Base-by-base conservation (phyloP, 371 early-diverging fungal species). In the Mucor saturninus region DNA sequence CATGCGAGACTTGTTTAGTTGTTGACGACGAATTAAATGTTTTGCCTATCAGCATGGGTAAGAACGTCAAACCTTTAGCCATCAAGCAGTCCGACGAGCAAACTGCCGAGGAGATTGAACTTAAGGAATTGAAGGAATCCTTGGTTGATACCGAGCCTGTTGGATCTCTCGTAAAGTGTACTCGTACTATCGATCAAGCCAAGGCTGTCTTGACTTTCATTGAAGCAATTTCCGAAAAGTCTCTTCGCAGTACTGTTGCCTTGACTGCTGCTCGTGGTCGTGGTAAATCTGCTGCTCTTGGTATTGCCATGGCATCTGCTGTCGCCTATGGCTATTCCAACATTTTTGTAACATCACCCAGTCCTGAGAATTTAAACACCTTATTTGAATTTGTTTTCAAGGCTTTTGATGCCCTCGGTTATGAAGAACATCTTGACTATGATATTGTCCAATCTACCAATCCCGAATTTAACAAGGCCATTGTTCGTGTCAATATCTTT, bases 231-330 rank as follows among this genome's bases (percentile, higher is more conserved):
- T 89, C 95, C 0, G 97, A 96, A 69, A 97, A 98, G 73, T 91
- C 92, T 2, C 83, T 97, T 43, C 90, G 94, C 46, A 89, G 91
- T 42, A 97, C 97, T 1, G 95, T 97, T 31, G 85, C 95, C 0
- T 83, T 99, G 71, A 99, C 98, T 4, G 99, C 99, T 29, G 88
- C 93, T 35, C 94, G 99, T 86, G 99, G 99, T 73, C 91, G 99
- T 67, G 99, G 99, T 75, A 99, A 99, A 82, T 99, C 99, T 11
- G 99, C 99, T 0, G 91, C 99, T 1, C 84, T 99, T 45, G 99
- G 99, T 42, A 85, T 99, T 42, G 87, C 98, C 30, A 92, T 99
- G 74, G 96, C 99, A 1, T 90, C 95, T 2, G 99, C 99, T 14
- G 88, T 99, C 28, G 93, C 97, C 0, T 95, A 96, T 73, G 98